Base-by-base conservation (phyloP, 2,329 filamentous ascomycete species). In the Phaeosphaeria sp. region DNA sequence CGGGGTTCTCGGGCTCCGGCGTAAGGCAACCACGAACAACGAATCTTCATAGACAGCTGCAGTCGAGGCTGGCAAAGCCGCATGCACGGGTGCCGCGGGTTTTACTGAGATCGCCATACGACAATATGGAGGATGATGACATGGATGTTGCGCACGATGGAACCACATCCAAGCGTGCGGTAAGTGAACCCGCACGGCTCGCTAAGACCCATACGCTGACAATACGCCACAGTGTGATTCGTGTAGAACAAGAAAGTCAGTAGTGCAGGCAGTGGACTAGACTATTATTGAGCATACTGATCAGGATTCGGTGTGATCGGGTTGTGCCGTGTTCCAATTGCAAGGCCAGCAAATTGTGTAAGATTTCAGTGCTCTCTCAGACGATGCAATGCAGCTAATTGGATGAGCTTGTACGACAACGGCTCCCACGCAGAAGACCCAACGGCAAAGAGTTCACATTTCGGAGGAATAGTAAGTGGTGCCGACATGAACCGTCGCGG, bases 401-500 rank as follows among this genome's bases (percentile, higher is more conserved):
- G 17, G 45, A n/a, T 21, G 57, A 75, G 72, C 61, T 40, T 77
- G 74, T 53, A 69, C 64, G 22, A 76, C 73, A 33, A 74, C 69
- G n/a, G 67, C 67, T 5, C 67, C 73, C 8, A 59, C 66, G 17
- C 72, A 73, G 30, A 76, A 75, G 46, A 61, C 67, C 5, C 68
- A 71, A 18, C 66, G 68, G 27, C 73, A 77, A 59, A 61, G 74
- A 51, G 65, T 77, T 6, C 74, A 75, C 52, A 75, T 77, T 17
- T 75, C 73, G 15, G 73, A 75, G 55, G 71, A 75, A 67, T 77
- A 77, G 74, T 77, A 67, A 53, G 71, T 66, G 3, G 7, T 22
- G 42, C 21, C 42, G 6, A 22, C 20, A 44, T 22, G 8, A n/a
- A 5, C 13, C 36, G n/a, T 39, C 15, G 36, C 36, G 6, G 36